Evolutionary conservation across 73 alveolate genomes (phyloP).

Genomic region (Durusdinium trenchii): DNA sequence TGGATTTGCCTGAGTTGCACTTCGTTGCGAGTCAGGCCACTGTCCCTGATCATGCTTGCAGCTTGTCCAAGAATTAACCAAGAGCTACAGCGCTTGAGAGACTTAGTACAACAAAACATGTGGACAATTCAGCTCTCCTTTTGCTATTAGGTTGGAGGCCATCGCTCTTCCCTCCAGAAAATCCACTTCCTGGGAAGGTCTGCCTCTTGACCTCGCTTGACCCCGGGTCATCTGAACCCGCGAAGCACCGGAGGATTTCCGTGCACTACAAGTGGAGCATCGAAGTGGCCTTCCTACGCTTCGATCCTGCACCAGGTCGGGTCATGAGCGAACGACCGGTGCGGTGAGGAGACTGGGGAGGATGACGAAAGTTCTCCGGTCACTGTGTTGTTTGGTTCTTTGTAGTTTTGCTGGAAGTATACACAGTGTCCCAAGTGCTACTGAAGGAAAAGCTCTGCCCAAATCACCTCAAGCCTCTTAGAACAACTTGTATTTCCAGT

Average conservation of each 20-base stretch:
- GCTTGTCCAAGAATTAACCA: background rate
- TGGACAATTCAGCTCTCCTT: background rate
- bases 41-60: no score
- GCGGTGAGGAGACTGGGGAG: no score
- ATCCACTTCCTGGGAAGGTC: background rate
- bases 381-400: background rate
- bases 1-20: no score
- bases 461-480: no score
- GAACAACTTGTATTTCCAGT: no score
- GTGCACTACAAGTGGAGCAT: slow-evolving; percentile 79
- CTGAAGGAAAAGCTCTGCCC: no score
- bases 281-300: slow-evolving; percentile 55
- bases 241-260: slow-evolving; percentile 18
- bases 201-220: background rate
- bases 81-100: background rate
- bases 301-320: background rate
- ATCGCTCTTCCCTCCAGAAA: background rate
- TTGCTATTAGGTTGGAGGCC: background rate
- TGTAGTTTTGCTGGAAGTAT: background rate
- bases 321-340: background rate
- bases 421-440: no score
- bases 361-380: background rate
- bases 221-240: background rate
- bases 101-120: background rate
- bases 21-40: no score